A percentile compares a stretch with the other conserved stretches of the same genome.
These are phyloP conservation scores for Arthrobotrys iridis DNA, from an alignment of 2,329 filamentous ascomycete genomes.

Conservation along the genomic window DNA sequence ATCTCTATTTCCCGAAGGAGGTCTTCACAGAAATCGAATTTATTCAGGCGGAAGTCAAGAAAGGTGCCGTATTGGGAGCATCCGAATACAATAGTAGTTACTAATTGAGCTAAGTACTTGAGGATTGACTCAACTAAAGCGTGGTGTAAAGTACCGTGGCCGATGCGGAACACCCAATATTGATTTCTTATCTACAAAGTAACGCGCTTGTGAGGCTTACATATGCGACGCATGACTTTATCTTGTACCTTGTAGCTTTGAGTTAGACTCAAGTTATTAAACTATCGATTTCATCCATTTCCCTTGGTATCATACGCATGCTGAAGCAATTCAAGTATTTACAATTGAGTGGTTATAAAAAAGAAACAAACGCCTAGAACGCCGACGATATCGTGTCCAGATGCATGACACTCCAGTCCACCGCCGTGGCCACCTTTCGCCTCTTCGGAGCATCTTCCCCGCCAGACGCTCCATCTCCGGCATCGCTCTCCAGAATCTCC, in stretches of 20 bases:
- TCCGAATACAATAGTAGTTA: too few relatives aligned
- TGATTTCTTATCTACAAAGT: background rate
- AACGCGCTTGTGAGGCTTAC: background rate
- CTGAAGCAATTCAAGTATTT: background rate
- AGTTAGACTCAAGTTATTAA: too few relatives aligned
- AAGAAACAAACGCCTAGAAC: background rate
- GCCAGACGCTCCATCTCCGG: background rate
- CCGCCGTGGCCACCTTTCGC: constrained; percentile 11
- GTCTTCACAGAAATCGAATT: constrained; percentile 8
- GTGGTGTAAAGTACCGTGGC: background rate
- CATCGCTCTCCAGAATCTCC: constrained; percentile 8
- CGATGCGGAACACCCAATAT: constrained; percentile 2
- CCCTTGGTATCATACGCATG: background rate
- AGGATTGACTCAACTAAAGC: too few relatives aligned
- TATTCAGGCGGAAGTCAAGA: background rate
- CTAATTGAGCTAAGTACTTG: too few relatives aligned
- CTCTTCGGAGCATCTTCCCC: constrained; percentile 6
- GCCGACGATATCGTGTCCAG: constrained; percentile 44
- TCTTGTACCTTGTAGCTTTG: too few relatives aligned
- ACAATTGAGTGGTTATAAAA: background rate
- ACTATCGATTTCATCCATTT: constrained; percentile 3
- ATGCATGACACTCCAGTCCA: constrained; percentile 50
- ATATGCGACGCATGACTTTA: too few relatives aligned
- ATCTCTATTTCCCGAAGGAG: background rate
- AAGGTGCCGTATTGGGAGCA: background rate